Conservation (phyloP, 2,329 filamentous ascomycete species). For the Paecilomyces sp. region DNA sequence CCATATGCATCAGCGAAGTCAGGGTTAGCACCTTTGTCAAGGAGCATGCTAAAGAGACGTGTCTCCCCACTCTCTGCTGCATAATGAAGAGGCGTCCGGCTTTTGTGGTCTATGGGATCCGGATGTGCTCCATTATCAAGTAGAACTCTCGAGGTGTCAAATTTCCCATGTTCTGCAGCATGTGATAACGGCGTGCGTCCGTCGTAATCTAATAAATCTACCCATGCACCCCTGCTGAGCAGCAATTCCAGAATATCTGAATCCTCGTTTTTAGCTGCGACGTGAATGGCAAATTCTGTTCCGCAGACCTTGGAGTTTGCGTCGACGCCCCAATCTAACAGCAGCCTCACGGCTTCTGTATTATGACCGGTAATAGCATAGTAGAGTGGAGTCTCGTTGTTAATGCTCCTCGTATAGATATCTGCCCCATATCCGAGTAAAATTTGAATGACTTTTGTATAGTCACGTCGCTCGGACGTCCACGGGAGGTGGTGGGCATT, state of each 20-base stretch:
- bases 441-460: background rate
- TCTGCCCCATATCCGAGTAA: background rate
- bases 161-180: background rate
- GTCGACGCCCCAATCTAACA: background rate
- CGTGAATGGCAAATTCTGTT: background rate
- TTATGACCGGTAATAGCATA: conserved; percentile 3
- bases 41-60: background rate
- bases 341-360: background rate
- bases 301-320: background rate
- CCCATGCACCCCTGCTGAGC: background rate
- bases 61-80: background rate
- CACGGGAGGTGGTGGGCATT: background rate
- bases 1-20: background rate
- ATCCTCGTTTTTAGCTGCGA: background rate
- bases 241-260: background rate
- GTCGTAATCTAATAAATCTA: background rate
- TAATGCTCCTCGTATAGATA: conserved; percentile 18
- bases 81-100: background rate
- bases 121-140: background rate
- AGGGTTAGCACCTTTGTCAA: conserved; percentile 3
- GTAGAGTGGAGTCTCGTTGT: conserved; percentile 12
- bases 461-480: background rate
- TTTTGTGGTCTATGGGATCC: background rate
- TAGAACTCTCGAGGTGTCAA: background rate
- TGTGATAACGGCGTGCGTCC: background rate